Evolutionary conservation across 1,284 basidiomycete genomes (phyloP).

Genomic region (Cutaneotrichosporon mucoides): DNA sequence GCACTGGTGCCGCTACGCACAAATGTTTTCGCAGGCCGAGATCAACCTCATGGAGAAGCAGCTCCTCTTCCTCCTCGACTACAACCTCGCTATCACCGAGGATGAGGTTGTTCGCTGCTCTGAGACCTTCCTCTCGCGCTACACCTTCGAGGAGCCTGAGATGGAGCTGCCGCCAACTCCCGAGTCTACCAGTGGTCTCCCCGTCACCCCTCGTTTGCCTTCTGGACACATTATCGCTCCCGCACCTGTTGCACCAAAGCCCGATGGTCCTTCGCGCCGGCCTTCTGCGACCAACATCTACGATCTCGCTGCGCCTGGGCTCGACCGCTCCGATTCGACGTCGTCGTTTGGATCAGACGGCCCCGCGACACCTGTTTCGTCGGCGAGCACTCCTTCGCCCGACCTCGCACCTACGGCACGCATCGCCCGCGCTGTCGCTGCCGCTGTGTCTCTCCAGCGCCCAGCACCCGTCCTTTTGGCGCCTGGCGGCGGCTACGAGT

Average conservation of each 20-base stretch:
- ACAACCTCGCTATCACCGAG: slow-evolving; percentile 46
- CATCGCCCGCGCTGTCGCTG: neutral
- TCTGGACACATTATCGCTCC: slow-evolving; percentile 11
- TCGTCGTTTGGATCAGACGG: slow-evolving; percentile 47
- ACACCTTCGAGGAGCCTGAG: slow-evolving; percentile 13
- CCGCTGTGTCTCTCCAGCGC: neutral
- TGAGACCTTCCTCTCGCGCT: slow-evolving; percentile 60
- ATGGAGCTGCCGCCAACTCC: slow-evolving; percentile 19
- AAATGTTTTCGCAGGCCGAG: slow-evolving; percentile 58
- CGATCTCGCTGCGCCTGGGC: slow-evolving; percentile 25
- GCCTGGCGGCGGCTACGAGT: neutral
- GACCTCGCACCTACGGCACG: neutral
- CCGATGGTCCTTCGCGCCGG: neutral
- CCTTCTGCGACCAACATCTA: neutral
- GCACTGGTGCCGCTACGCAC: slow-evolving; percentile 77
- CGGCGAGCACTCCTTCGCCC: slow-evolving; percentile 2
- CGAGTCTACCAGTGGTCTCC: slow-evolving; percentile 28
- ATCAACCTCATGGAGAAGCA: slow-evolving; percentile 97
- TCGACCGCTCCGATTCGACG: slow-evolving; percentile 48
- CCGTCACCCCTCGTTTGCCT: slow-evolving; percentile 29
- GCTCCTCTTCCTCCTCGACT: slow-evolving; percentile 81
- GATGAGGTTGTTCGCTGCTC: slow-evolving; percentile 72
- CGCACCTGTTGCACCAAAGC: slow-evolving; percentile 12
- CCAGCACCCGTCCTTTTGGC: slow-evolving; percentile 2
- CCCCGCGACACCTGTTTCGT: slow-evolving; percentile 30